Base-by-base conservation (phyloP, 2,329 filamentous ascomycete species). In the Talaromyces albobiverticillius region DNA sequence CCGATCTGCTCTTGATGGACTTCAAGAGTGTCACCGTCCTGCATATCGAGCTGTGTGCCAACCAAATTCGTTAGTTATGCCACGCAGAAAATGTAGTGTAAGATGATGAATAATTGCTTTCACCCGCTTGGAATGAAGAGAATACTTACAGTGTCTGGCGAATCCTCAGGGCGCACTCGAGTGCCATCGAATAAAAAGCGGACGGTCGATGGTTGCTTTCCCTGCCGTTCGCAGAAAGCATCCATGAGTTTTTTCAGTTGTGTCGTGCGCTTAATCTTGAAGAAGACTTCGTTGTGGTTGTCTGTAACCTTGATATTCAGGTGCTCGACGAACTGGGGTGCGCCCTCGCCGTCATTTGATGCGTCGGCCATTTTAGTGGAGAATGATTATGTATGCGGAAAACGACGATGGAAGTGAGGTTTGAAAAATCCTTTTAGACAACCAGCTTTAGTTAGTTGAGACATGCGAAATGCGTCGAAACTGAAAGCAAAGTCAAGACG, bases 291-390 rank as follows among this genome's bases (percentile, higher is more conserved):
- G 72, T 99, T 99, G 79, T 96, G 96, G 78, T 95, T 96, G 66
- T 99, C 94, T 0, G 94, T 97, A 13, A 99, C 94, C 73, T 99
- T 99, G 78, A 99, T 97, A 77, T 99, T 99, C 4, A 99, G 80
- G 74, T 99, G 94, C 76, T 97, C 93, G 10, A 78, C 78, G 53
- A 78, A 76, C 22, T 78, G 68, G 4, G 71, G 61, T 6, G 63
- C 66, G 3, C 59, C 61, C 8, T 55, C 58, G 8, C 48, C 55
- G 9, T 55, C 57, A 16, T 34, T 46, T 51, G 56, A 59, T 26
- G 51, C 31, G 52, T 77, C 76, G 50, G 62, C 56, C 78, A 78
- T 78, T 77, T 56, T 82, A 76, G 25, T 7, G 31, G 40, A 4
- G 14, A 18, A 46, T 11, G 16, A 22, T 13, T 14, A 20, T 25